A percentile compares a stretch with the other conserved stretches of the same genome.
Conservation (phyloP, 495 filamentous ascomycete genomes). For the Elasticomyces elasticus region DNA sequence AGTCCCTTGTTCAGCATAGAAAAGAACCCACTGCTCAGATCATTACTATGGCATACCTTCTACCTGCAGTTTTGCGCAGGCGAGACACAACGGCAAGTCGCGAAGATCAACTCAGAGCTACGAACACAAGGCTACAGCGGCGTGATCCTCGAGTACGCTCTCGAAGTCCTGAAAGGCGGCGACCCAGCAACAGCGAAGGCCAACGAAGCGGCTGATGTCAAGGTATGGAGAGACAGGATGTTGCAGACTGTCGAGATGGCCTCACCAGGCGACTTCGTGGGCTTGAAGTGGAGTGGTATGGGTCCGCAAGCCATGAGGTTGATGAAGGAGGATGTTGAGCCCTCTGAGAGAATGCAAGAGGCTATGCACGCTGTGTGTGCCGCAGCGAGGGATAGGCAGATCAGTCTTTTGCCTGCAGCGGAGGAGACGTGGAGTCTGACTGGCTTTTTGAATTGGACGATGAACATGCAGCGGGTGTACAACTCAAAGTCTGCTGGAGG, state of each 20-base stretch:
- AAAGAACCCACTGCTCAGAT: constrained; percentile 29
- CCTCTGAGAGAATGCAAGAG: constrained; percentile 50
- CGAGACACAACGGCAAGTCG: constrained; percentile 53
- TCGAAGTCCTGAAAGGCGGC: constrained; percentile 58
- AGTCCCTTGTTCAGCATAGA: constrained; percentile 37
- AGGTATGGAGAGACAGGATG: constrained; percentile 63
- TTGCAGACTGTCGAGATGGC: constrained; percentile 67
- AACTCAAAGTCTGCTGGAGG: constrained; percentile 44
- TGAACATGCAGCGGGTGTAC: constrained; percentile 65
- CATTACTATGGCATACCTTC: constrained; percentile 63
- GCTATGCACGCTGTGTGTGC: constrained; percentile 71
- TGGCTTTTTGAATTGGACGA: constrained; percentile 78
- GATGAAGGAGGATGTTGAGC: constrained; percentile 47
- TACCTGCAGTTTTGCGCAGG: constrained; percentile 82
- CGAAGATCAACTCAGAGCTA: constrained; percentile 46
- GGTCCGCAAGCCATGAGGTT: constrained; percentile 61
- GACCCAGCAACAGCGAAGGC: constrained; percentile 28
- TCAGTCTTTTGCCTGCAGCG: constrained; percentile 78
- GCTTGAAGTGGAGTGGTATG: constrained; percentile 87
- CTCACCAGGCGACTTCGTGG: constrained; percentile 69
- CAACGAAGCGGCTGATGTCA: constrained; percentile 45
- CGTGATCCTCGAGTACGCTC: constrained; percentile 68
- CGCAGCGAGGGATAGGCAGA: constrained; percentile 57
- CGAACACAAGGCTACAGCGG: constrained; percentile 62
- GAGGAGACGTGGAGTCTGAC: constrained; percentile 73